Conservation (phyloP, 345 rosid species). For the Odontarrhena argentea region DNA sequence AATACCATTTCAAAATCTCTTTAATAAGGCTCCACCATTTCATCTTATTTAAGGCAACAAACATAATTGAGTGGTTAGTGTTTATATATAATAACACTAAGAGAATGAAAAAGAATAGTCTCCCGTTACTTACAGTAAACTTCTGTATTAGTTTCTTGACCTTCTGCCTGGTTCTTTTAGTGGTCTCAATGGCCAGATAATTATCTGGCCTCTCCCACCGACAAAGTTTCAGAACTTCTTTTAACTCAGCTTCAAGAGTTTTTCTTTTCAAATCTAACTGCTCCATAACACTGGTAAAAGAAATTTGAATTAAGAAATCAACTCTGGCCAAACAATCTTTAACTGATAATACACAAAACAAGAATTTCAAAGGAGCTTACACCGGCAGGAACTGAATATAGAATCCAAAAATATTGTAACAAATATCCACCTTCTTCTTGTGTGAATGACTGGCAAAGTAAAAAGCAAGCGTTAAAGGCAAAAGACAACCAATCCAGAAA, state of each 20-base stretch:
- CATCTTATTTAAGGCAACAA: background rate
- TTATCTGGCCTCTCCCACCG: conserved; percentile 77
- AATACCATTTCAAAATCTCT: conserved; percentile 19
- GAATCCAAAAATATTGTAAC: conserved; percentile 85
- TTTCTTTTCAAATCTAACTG: conserved; percentile 56
- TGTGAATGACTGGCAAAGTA: conserved; percentile 55
- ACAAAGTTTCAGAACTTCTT: conserved; percentile 66
- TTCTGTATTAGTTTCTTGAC: conserved; percentile 72
- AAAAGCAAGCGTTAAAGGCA: conserved; percentile 12
- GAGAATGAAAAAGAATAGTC: conserved; percentile 24
- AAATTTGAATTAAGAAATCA: conserved; percentile 37
- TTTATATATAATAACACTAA: background rate
- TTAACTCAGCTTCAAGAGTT: conserved; percentile 61
- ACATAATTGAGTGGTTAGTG: background rate
- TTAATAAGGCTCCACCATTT: conserved; percentile 7
- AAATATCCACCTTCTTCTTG: conserved; percentile 57
- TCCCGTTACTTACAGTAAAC: conserved; percentile 60
- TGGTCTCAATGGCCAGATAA: conserved; percentile 53
- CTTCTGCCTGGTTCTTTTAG: conserved; percentile 72
- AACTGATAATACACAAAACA: conserved; percentile 19
- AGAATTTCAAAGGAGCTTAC: conserved; percentile 50
- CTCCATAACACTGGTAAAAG: conserved; percentile 60
- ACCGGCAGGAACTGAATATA: conserved; percentile 80
- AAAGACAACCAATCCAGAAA: conserved; percentile 21
- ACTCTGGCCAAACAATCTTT: conserved; percentile 13